Percentiles rank a stretch among this genome's conserved stretches.
Evolutionary conservation across 2,329 filamentous ascomycete genomes (phyloP).

Genomic region (Diaporthe aspalathi): DNA sequence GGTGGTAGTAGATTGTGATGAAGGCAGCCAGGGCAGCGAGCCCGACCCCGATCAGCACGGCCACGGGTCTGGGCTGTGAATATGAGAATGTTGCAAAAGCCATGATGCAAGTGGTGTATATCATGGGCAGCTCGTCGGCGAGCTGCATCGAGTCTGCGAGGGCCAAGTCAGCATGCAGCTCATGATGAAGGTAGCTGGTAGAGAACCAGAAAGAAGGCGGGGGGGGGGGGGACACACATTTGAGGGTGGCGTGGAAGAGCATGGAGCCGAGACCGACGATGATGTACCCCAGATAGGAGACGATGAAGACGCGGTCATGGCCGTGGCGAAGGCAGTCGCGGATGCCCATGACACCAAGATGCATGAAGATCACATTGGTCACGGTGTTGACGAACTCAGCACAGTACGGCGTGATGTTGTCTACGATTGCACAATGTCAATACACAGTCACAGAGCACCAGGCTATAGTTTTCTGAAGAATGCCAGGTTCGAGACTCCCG

Average conservation of each 20-base stretch:
- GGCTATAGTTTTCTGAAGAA: too few relatives aligned
- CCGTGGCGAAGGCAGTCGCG: slow-evolving; percentile 76
- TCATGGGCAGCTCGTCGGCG: slow-evolving; percentile 71
- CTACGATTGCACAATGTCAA: slow-evolving; percentile 45
- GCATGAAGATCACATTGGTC: slow-evolving; percentile 86
- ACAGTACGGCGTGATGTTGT: slow-evolving; percentile 52
- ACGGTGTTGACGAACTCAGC: slow-evolving; percentile 67
- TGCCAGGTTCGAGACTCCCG: too few relatives aligned
- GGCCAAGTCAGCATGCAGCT: slow-evolving; percentile 23
- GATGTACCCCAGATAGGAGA: slow-evolving; percentile 68
- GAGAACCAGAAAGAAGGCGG: background rate
- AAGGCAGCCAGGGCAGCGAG: slow-evolving; percentile 70
- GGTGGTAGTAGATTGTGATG: slow-evolving; percentile 83
- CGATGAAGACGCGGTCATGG: slow-evolving; percentile 80
- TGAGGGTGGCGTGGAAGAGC: slow-evolving; percentile 67
- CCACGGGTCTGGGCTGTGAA: slow-evolving; percentile 62
- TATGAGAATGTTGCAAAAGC: slow-evolving; percentile 79
- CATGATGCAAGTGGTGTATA: slow-evolving; percentile 69
- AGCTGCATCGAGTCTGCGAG: slow-evolving; percentile 68
- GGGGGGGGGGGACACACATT: slow-evolving; percentile 55
- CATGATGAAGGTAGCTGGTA: background rate
- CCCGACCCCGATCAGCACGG: slow-evolving; percentile 50
- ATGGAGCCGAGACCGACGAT: slow-evolving; percentile 66
- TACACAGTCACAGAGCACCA: background rate
- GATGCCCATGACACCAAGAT: slow-evolving; percentile 80